These are phyloP conservation scores for Saturnispora besseyi DNA, from an alignment of 805 yeast genomes.

Conservation along the genomic window DNA sequence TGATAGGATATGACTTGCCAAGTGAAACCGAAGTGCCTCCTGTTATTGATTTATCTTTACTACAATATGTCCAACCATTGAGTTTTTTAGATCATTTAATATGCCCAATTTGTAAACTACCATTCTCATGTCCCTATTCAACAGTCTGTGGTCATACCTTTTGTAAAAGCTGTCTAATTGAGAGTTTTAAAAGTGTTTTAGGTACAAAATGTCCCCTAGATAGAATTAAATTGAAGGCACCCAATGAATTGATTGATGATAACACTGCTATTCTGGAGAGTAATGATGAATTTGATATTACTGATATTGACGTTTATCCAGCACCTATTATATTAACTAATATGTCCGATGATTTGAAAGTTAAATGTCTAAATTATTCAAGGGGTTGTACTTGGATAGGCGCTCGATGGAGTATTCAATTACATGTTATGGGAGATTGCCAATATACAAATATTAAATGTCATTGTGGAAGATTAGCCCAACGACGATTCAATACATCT, in stretches of 20 bases:
- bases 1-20: background rate
- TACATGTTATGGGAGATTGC: conserved; percentile 38
- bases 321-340: conserved; percentile 53
- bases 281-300: conserved; percentile 9
- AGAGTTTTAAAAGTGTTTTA: conserved; percentile 33
- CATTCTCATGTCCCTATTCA: conserved; percentile 50
- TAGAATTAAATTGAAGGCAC: conserved; percentile 35
- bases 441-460: conserved; percentile 32
- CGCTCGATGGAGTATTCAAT: conserved; percentile 48
- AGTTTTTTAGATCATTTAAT: conserved; percentile 24
- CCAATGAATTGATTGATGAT: conserved; percentile 2
- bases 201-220: conserved; percentile 50
- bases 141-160: conserved; percentile 65
- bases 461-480: conserved; percentile 18
- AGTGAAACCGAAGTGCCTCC: background rate
- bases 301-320: conserved; percentile 30
- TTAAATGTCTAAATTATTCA: conserved; percentile 40
- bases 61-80: conserved; percentile 17
- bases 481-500: conserved; percentile 11
- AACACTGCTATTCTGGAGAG: background rate
- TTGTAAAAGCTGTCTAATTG: conserved; percentile 46
- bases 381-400: conserved; percentile 54
- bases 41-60: conserved; percentile 19
- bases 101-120: conserved; percentile 64
- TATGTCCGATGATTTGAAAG: conserved; percentile 51